Conservation (phyloP, 768 basidiomycete genomes). For the Albatrellus ellisii region DNA sequence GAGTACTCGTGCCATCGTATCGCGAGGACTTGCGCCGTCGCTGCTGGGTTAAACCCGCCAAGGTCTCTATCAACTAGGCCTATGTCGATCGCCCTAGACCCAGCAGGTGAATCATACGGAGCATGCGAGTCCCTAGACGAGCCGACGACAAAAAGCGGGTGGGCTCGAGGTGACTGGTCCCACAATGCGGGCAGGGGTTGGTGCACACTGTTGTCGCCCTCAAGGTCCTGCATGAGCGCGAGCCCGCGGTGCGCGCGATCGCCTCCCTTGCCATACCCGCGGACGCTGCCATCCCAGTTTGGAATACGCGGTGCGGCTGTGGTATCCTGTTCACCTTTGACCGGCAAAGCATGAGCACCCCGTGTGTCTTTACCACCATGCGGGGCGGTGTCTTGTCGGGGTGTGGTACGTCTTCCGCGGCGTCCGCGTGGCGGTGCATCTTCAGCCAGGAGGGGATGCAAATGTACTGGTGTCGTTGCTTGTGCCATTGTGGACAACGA, state of each 20-base stretch:
- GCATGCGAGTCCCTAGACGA: conserved; percentile 13
- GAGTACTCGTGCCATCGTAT: conserved; percentile 71
- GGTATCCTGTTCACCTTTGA: conserved; percentile 37
- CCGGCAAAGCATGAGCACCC: conserved; percentile 20
- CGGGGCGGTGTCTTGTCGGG: conserved; percentile 20
- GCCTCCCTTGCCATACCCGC: conserved; percentile 34
- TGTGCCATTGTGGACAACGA: conserved; percentile 18
- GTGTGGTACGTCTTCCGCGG: conserved; percentile 32
- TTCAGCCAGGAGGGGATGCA: conserved; percentile 60
- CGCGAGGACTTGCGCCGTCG: conserved; percentile 38
- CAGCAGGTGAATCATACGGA: too few relatives aligned
- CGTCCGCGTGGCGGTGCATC: conserved; percentile 26
- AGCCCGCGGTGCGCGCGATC: conserved; percentile 19
- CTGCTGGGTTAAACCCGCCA: conserved; percentile 4
- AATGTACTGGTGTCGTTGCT: conserved; percentile 40
- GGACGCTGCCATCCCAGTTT: conserved; percentile 42
- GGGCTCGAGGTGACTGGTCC: conserved; percentile 19
- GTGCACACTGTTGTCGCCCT: neutral
- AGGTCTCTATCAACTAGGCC: conserved; percentile 1
- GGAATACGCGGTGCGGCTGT: conserved; percentile 19
- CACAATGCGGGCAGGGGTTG: conserved; percentile 26
- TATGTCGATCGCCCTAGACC: neutral
- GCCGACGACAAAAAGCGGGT: conserved; percentile 12
- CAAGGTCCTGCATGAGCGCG: conserved; percentile 18
- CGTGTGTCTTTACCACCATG: conserved; percentile 6